These are phyloP conservation scores for Protoeuglena noctilucae DNA, from an alignment of 139 green algal genomes.

Conservation along the genomic window DNA sequence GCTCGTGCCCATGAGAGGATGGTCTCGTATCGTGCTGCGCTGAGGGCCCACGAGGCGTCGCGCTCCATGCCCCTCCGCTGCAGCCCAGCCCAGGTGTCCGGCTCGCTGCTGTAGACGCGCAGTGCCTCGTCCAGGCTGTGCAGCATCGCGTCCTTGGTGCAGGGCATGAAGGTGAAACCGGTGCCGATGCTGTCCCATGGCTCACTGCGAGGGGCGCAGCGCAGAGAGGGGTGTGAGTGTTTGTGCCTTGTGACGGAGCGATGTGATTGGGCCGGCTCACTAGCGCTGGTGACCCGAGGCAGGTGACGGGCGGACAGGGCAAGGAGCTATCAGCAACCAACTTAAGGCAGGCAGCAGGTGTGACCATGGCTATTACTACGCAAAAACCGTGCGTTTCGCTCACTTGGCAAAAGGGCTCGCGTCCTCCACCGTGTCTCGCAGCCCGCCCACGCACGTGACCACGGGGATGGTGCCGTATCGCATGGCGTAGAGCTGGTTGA, in stretches of 20 bases:
- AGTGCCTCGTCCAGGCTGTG: slow-evolving; percentile 32
- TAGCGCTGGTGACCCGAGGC: not conserved
- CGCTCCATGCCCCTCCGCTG: too few relatives aligned
- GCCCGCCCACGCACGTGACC: slow-evolving; percentile 59
- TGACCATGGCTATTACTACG: not conserved
- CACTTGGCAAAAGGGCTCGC: slow-evolving; percentile 41
- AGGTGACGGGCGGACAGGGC: not conserved
- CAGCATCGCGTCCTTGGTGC: slow-evolving; percentile 26
- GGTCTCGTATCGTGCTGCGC: too few relatives aligned
- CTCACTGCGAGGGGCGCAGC: not conserved
- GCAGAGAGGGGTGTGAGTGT: not conserved
- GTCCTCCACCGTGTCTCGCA: slow-evolving; percentile 65
- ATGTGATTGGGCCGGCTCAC: not conserved
- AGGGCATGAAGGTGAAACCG: slow-evolving; percentile 48
- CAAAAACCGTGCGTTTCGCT: slow-evolving; percentile 6
- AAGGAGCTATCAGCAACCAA: not conserved
- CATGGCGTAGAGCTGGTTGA: slow-evolving; percentile 64
- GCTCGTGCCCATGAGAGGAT: too few relatives aligned
- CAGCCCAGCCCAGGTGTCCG: slow-evolving; percentile 39
- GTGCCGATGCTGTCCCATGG: slow-evolving; percentile 23
- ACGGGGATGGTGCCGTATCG: slow-evolving; percentile 72
- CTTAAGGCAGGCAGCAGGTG: slow-evolving; percentile 2
- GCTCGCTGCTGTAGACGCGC: slow-evolving; percentile 26
- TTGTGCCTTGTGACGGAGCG: not conserved
- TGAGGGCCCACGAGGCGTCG: too few relatives aligned